Conservation (phyloP, 2,329 filamentous ascomycete genomes). For the Neoscytalidium dimidiatum region DNA sequence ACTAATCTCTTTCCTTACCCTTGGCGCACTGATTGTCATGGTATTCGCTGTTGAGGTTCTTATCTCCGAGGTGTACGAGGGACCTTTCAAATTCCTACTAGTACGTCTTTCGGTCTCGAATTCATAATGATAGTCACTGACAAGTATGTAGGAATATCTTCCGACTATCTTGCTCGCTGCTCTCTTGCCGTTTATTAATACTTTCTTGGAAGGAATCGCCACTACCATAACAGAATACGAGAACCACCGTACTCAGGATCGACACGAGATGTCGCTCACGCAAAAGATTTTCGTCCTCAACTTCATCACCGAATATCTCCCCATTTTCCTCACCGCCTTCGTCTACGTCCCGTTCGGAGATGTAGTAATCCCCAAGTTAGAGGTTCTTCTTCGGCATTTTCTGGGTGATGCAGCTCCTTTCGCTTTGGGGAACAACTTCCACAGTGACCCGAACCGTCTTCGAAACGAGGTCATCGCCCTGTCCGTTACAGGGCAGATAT, state of each 20-base stretch:
- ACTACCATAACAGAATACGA: conserved; percentile 35
- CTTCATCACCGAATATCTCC: conserved; percentile 37
- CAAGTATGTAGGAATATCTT: conserved; percentile 30
- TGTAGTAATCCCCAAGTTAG: conserved; percentile 28
- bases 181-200: conserved; percentile 33
- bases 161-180: conserved; percentile 35
- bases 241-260: conserved; percentile 34
- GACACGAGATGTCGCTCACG: conserved; percentile 36
- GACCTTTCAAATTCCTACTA: conserved; percentile 33
- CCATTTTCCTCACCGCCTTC: conserved; percentile 37
- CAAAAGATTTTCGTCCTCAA: conserved; percentile 38
- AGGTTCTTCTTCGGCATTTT: not conserved
- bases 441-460: conserved; percentile 31
- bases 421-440: conserved; percentile 24
- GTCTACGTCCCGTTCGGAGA: conserved; percentile 35
- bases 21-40: conserved; percentile 30
- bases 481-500: conserved; percentile 36
- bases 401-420: conserved; percentile 19
- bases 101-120: conserved; percentile 22
- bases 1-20: conserved; percentile 29
- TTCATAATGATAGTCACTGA: conserved; percentile 16
- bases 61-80: conserved; percentile 36
- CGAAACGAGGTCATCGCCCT: conserved; percentile 37
- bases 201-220: conserved; percentile 30
- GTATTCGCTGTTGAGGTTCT: conserved; percentile 36